phyloP scores from a whole-genome alignment of 2,329 filamentous ascomycete genomes.

The Diaporthe batatas region DNA sequence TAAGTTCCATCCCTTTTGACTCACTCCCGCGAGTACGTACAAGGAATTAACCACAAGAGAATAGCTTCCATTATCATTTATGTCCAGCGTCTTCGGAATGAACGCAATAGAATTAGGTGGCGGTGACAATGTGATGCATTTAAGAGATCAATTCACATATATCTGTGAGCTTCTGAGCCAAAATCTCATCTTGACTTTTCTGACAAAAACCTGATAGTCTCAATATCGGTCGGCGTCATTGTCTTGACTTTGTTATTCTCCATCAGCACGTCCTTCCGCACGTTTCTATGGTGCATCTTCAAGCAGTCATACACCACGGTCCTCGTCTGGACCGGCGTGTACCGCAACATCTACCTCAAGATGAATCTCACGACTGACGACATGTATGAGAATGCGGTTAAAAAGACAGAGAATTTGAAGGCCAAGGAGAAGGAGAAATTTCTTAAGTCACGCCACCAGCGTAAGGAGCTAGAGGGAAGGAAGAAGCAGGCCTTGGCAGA shows the following conservation, averaged over 20 bases:
- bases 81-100: slow-evolving; percentile 17
- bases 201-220: not conserved
- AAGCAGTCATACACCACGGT: not conserved
- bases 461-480: not conserved
- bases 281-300: not conserved
- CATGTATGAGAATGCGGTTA: not conserved
- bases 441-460: not conserved
- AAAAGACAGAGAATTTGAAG: not conserved
- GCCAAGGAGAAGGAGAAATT: not conserved
- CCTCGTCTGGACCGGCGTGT: too few relatives aligned
- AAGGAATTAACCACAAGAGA: not conserved
- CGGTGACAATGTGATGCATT: not conserved
- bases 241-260: not conserved
- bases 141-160: not conserved
- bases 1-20: not conserved
- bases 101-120: not conserved
- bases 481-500: not conserved
- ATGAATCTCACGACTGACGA: not conserved
- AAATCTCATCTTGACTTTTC: not conserved
- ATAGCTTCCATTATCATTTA: not conserved
- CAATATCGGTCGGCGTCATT: not conserved
- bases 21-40: not conserved
- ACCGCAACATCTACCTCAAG: not conserved
- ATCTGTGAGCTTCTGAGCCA: not conserved
- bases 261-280: not conserved